Base-by-base conservation (phyloP, 2,329 filamentous ascomycete species). In the Fusarium transvaalense region DNA sequence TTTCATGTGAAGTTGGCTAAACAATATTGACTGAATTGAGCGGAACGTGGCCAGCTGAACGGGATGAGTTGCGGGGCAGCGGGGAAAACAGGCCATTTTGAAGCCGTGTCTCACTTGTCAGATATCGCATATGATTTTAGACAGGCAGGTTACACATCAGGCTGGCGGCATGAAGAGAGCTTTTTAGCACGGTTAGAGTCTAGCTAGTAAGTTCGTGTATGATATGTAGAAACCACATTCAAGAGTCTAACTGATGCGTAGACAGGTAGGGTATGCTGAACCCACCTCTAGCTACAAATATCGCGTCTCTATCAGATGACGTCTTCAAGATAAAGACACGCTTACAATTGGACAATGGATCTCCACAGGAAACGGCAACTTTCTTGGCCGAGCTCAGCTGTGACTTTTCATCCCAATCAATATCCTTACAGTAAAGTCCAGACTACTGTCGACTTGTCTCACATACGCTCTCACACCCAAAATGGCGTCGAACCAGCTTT, bases 401-500 rank as follows among this genome's bases (percentile, higher is more conserved):
- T 31, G 23, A n/a, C 12, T 25, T 32, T 17, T 51, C 14, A 6
- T 52, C 19, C 32, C 34, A 23, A 35, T 19, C 27, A 45, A 45
- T 32, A 43, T 32, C 34, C 38, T 29, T 32, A 39, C 46, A 54
- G 3, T 12, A n/a, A 27, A 21, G n/a, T 39, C 34, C n/a, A 51
- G 23, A 21, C 47, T 31, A n/a, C 23, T 3, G 27, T 50, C 13
- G 23, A 50, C 13, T 4, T 51, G 17, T 39, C 23, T 39, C 12
- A 51, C 21, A 1, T 13, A n/a, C 9, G 6, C 8, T 2, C 21
- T n/a, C 27, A 31, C 23, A 21, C 29, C 6, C 15, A 34, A 37
- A 27, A 71, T 71, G 68, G 1, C 61, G 10, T 9, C 56, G 21
- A 71, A 71, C 45, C 43, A 66, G 2, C 56, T 71, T 17, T 69